These are phyloP conservation scores for Pittosporum tobira DNA, from an alignment of 129 eudicot species.

Conservation along the genomic window DNA sequence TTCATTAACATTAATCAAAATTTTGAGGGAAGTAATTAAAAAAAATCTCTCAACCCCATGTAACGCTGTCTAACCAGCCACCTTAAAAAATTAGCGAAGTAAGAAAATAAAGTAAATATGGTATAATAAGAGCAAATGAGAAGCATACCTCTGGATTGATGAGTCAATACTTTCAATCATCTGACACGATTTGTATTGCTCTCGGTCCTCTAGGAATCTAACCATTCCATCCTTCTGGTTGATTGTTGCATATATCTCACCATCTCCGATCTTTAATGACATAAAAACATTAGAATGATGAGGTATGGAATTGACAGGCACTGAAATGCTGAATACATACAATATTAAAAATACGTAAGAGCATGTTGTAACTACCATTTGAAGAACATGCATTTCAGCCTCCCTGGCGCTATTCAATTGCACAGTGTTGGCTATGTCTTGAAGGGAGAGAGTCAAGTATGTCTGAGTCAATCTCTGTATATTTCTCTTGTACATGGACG, in stretches of 20 bases:
- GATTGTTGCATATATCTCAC: slow-evolving; percentile 85
- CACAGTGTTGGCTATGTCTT: slow-evolving; percentile 86
- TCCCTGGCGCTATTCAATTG: slow-evolving; percentile 65
- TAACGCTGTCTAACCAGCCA: no score
- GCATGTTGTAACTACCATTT: slow-evolving; percentile 53
- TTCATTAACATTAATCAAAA: not conserved
- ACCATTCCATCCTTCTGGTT: slow-evolving; percentile 99
- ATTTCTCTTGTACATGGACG: slow-evolving; percentile 84
- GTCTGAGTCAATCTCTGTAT: slow-evolving; percentile 96
- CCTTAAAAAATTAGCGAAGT: no score
- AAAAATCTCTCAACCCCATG: not conserved
- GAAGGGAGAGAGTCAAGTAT: slow-evolving; percentile 81
- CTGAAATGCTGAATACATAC: not conserved
- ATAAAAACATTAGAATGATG: not conserved
- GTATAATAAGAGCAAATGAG: not conserved
- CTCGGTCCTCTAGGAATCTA: slow-evolving; percentile 96
- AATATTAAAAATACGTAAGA: slow-evolving; percentile 1
- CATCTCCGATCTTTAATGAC: slow-evolving; percentile 63
- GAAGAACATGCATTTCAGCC: slow-evolving; percentile 98
- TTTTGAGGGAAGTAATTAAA: not conserved
- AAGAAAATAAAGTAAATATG: not conserved
- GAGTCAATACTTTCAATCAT: slow-evolving; percentile 88
- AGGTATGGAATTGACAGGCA: not conserved
- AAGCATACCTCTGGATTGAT: slow-evolving; percentile 67
- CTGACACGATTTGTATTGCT: slow-evolving; percentile 85